phyloP scores from a whole-genome alignment of 1,284 basidiomycete genomes.

The Coniferiporia sulphurascens region DNA sequence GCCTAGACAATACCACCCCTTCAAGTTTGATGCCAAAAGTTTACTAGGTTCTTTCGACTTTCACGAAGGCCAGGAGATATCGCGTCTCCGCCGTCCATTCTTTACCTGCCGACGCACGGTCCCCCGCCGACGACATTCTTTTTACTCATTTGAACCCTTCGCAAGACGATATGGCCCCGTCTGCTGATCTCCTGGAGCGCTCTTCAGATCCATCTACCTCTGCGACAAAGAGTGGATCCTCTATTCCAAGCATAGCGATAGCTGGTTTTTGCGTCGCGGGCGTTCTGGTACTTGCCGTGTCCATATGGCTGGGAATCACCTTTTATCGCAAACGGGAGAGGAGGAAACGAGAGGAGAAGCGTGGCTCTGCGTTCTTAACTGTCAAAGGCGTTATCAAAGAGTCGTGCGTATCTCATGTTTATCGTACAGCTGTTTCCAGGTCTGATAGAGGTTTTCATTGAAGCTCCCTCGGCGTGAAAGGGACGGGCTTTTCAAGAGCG shows the following conservation, averaged over 20 bases:
- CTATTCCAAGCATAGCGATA: constrained; percentile 31
- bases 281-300: constrained; percentile 33
- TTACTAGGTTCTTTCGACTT: not conserved
- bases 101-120: not conserved
- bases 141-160: not conserved
- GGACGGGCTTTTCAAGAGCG: constrained; percentile 38
- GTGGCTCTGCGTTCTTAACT: constrained; percentile 41
- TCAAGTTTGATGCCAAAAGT: not conserved
- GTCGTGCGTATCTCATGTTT: constrained; percentile 6
- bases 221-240: constrained; percentile 2
- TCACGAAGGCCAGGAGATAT: not conserved
- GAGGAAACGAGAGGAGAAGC: constrained; percentile 33
- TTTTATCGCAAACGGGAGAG: constrained; percentile 36
- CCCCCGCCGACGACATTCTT: not conserved
- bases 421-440: not conserved
- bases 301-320: constrained; percentile 38
- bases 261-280: constrained; percentile 44
- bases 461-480: constrained; percentile 13
- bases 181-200: not conserved
- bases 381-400: constrained; percentile 43
- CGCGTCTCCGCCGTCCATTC: constrained; percentile 3
- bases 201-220: not conserved
- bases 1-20: not conserved
- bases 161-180: constrained; percentile 3
- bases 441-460: not conserved